phyloP scores from a whole-genome alignment of 768 basidiomycete genomes.

The Multifurca ochricompacta region DNA sequence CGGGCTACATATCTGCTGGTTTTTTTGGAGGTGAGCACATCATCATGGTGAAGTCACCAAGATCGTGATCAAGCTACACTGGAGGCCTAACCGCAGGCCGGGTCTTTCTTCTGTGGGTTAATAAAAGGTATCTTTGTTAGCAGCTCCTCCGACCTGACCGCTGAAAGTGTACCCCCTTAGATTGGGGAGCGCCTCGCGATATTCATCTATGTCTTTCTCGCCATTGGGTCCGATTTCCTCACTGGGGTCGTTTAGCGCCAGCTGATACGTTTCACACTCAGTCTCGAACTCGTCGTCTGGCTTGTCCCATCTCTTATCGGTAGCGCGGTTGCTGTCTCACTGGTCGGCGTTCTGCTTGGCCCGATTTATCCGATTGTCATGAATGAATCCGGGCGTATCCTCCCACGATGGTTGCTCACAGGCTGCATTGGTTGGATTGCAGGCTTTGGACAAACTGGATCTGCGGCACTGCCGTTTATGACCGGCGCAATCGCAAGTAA shows the following conservation, averaged over 20 bases:
- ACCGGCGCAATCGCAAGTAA: conserved; percentile 38
- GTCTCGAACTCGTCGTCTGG: conserved; percentile 53
- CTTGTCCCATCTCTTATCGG: conserved; percentile 45
- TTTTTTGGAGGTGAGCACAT: conserved; percentile 36
- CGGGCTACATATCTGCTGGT: conserved; percentile 45
- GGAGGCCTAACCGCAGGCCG: conserved; percentile 46
- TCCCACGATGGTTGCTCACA: conserved; percentile 39
- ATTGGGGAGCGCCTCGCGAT: conserved; percentile 33
- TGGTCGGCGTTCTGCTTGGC: conserved; percentile 47
- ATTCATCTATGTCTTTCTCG: conserved; percentile 31
- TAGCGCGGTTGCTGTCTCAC: conserved; percentile 43
- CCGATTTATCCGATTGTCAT: conserved; percentile 40
- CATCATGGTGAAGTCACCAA: background rate
- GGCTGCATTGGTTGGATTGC: conserved; percentile 44
- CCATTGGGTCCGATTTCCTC: conserved; percentile 29
- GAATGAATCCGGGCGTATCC: conserved; percentile 33
- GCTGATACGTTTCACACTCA: conserved; percentile 19
- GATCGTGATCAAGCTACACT: background rate
- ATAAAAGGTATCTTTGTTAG: conserved; percentile 28
- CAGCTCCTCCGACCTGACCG: background rate
- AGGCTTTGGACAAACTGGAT: conserved; percentile 44
- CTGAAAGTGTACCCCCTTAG: conserved; percentile 17
- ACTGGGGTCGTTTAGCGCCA: background rate
- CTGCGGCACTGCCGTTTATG: conserved; percentile 44
- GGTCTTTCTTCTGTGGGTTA: conserved; percentile 44